Evolutionary conservation across 2,329 filamentous ascomycete species (phyloP).

Genomic region (Clonostachys sp.): DNA sequence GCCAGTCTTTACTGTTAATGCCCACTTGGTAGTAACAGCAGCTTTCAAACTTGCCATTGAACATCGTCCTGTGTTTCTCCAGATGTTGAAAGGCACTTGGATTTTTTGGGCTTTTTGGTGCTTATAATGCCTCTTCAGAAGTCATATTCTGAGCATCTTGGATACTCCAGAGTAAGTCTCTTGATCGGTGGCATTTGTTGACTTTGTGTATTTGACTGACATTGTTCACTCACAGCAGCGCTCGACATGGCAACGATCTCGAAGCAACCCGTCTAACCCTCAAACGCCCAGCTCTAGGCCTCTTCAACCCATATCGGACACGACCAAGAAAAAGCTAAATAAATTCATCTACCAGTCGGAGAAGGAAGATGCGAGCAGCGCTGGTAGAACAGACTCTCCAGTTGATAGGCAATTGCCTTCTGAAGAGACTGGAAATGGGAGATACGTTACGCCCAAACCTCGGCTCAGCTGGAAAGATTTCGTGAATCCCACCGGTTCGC

Average conservation of each 20-base stretch:
- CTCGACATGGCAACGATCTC: conserved; percentile 48
- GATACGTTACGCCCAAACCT: conserved; percentile 30
- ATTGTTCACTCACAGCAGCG: conserved; percentile 20
- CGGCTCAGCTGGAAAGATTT: conserved; percentile 56
- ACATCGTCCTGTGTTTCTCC: not conserved
- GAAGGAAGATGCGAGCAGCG: conserved; percentile 5
- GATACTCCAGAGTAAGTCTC: conserved; percentile 21
- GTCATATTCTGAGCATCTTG: conserved; percentile 30
- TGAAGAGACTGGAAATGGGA: conserved; percentile 11
- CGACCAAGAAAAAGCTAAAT: conserved; percentile 57
- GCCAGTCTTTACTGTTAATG: too few species aligned
- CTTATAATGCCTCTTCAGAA: conserved; percentile 27
- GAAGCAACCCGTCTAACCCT: conserved; percentile 39
- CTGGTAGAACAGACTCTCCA: conserved; percentile 7
- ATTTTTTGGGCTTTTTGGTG: not conserved
- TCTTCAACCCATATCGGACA: conserved; percentile 47
- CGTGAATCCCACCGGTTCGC: conserved; percentile 36
- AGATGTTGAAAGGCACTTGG: too few species aligned
- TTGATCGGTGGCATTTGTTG: not conserved
- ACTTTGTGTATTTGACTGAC: conserved; percentile 1
- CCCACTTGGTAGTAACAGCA: too few species aligned
- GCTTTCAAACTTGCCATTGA: not conserved
- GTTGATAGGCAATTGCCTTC: conserved; percentile 7
- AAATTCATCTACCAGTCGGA: conserved; percentile 41
- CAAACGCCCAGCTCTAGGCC: conserved; percentile 27